These are phyloP conservation scores for Fusarium solani-melongenae DNA, from an alignment of 2,329 filamentous ascomycete species.

Conservation along the genomic window DNA sequence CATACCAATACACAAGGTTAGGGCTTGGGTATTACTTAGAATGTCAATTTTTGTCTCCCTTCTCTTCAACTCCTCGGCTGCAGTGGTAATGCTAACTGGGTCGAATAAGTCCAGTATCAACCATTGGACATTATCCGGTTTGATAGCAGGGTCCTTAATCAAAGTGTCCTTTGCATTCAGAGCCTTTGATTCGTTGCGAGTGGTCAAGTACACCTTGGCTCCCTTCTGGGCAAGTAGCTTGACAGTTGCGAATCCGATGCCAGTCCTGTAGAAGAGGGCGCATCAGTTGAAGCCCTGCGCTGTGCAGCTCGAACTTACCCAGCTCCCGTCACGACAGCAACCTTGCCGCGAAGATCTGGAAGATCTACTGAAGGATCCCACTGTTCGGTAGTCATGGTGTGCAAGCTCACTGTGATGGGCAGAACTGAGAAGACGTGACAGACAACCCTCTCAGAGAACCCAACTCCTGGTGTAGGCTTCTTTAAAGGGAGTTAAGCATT, in stretches of 20 bases:
- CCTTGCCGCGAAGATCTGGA: neutral
- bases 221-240: neutral
- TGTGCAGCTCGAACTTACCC: neutral
- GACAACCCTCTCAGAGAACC: neutral
- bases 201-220: slow-evolving; percentile 5
- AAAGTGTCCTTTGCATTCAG: neutral
- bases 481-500: neutral
- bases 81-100: neutral
- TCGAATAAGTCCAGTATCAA: neutral
- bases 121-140: neutral
- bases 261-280: neutral
- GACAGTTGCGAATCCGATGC: slow-evolving; percentile 3
- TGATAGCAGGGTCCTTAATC: neutral
- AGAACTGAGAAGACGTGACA: no score
- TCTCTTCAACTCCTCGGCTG: neutral
- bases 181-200: neutral
- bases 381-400: neutral
- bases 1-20: neutral
- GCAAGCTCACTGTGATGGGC: no score
- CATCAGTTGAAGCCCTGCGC: neutral
- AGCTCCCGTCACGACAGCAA: slow-evolving; percentile 7
- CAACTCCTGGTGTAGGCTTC: neutral
- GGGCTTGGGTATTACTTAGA: neutral
- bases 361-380: neutral
- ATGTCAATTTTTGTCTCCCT: slow-evolving; percentile 7